Evolutionary conservation across 2,329 filamentous ascomycete genomes (phyloP), one percentile per base, ranked within the genome.

Genomic region (Fusarium brachygibbosum): DNA sequence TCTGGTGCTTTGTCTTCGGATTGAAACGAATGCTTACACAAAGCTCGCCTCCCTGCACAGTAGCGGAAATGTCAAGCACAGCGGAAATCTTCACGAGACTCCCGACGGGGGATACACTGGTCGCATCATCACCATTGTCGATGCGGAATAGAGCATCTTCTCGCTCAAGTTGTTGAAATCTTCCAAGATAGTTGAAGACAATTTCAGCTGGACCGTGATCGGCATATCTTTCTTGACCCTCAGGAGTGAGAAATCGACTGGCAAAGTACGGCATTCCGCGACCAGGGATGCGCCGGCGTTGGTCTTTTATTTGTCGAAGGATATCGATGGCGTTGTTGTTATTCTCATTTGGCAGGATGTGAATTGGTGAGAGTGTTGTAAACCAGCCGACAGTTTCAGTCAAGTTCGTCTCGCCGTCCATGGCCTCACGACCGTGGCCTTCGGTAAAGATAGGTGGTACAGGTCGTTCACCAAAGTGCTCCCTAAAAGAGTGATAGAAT

Each of bases 81-180:
- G 48, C 23, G 13, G 34, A 51, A n/a, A 51, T 35, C 7, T 51
- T 51, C 3, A 51, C 48, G 3, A 51, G 48, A 29, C 21, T 35
- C 21, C 48, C 48, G 10, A 51, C 34, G 5, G 48, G 34, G 34
- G 48, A 12, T 5, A 19, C 34, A 10, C 34, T 51, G 32, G 12
- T 21, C 25, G 42, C 12, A 31, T 45, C 28, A n/a, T 51, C 34
- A 17, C 25, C 48, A 38, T 21, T 14, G 9, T 51, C 48, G 48
- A 51, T 51, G n/a, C 34, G 48, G 48, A 51, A 51, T n/a, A 51
- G 17, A 19, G 48, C 48, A 19, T 51, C 34, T 6, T 51, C 48
- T 38, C 48, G 48, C n/a, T 51, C 48, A 25, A 51, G 48, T 51
- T 51, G 48, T 38, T 51, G 48, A n/a, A 51, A 51, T 28, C 48